A percentile compares a stretch with the other conserved stretches of the same genome.
Conservation (phyloP, 495 filamentous ascomycete species). For the Emericellopsis terricola region DNA sequence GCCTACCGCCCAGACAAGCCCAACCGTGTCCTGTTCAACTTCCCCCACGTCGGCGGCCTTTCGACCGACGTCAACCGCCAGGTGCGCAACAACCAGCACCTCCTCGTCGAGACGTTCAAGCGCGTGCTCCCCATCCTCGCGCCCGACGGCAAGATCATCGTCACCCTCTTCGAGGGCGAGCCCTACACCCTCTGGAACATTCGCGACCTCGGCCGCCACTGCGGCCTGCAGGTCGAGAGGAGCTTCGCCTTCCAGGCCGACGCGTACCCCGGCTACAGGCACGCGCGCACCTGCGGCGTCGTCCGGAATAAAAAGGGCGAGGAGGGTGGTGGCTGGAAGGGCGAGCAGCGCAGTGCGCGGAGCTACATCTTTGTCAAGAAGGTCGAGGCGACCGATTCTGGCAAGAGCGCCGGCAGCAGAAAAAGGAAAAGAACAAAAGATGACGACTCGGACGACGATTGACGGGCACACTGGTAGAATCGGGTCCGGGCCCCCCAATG, state of each 20-base stretch:
- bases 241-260: slow-evolving; percentile 62
- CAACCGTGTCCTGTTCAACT: slow-evolving; percentile 80
- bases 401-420: slow-evolving; percentile 23
- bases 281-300: slow-evolving; percentile 73
- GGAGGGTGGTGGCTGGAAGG: slow-evolving; percentile 41
- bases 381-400: slow-evolving; percentile 19
- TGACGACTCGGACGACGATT: slow-evolving; percentile 13
- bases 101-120: slow-evolving; percentile 70
- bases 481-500: too few relatives aligned
- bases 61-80: slow-evolving; percentile 88
- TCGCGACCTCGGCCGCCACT: slow-evolving; percentile 63
- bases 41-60: slow-evolving; percentile 86
- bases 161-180: slow-evolving; percentile 81
- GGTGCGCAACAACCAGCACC: slow-evolving; percentile 79
- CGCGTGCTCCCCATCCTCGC: slow-evolving; percentile 23
- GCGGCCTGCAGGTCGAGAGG: slow-evolving; percentile 51
- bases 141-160: slow-evolving; percentile 49
- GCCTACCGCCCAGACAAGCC: slow-evolving; percentile 19
- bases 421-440: slow-evolving; percentile 26
- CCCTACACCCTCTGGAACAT: slow-evolving; percentile 95
- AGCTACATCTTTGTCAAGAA: slow-evolving; percentile 64
- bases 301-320: slow-evolving; percentile 40
- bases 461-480: too few relatives aligned
- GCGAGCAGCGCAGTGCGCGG: slow-evolving; percentile 55
- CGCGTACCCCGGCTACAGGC: slow-evolving; percentile 70